These are phyloP conservation scores for Porpolomopsis calyptriformis DNA, from an alignment of 768 basidiomycete genomes.

Conservation along the genomic window DNA sequence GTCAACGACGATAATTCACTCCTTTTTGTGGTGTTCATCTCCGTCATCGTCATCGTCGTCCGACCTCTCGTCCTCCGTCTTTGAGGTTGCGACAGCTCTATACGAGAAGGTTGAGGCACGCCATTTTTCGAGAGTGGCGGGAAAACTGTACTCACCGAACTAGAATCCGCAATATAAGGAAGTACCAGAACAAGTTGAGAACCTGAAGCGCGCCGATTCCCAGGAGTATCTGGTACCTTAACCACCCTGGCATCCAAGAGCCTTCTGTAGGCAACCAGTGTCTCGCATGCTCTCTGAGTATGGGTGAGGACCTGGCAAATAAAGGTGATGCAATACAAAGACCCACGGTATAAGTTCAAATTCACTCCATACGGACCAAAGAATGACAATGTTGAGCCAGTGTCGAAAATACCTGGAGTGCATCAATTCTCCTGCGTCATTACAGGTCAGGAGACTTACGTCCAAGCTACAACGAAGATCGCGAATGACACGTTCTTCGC, in stretches of 20 bases:
- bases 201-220: slow-evolving; percentile 68
- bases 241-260: slow-evolving; percentile 64
- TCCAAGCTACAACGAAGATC: slow-evolving; percentile 66
- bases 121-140: no score
- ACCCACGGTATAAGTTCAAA: slow-evolving; percentile 67
- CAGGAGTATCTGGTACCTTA: slow-evolving; percentile 70
- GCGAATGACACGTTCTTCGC: slow-evolving; percentile 55
- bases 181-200: slow-evolving; percentile 92
- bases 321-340: background rate
- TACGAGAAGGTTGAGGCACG: slow-evolving; percentile 5
- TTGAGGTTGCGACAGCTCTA: slow-evolving; percentile 42
- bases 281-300: slow-evolving; percentile 39
- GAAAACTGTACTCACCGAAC: slow-evolving; percentile 51
- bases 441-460: slow-evolving; percentile 38
- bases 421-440: background rate
- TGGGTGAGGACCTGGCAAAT: slow-evolving; percentile 4
- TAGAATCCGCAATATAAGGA: slow-evolving; percentile 69
- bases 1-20: no score
- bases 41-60: slow-evolving; percentile 71
- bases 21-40: slow-evolving; percentile 20
- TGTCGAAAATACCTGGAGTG: slow-evolving; percentile 79
- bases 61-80: slow-evolving; percentile 64
- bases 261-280: slow-evolving; percentile 54
- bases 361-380: slow-evolving; percentile 81
- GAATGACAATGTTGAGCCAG: slow-evolving; percentile 76